Evolutionary conservation across 2,329 filamentous ascomycete genomes (phyloP), one percentile per base, ranked within the genome.

Genomic region (Diaporthe citri): DNA sequence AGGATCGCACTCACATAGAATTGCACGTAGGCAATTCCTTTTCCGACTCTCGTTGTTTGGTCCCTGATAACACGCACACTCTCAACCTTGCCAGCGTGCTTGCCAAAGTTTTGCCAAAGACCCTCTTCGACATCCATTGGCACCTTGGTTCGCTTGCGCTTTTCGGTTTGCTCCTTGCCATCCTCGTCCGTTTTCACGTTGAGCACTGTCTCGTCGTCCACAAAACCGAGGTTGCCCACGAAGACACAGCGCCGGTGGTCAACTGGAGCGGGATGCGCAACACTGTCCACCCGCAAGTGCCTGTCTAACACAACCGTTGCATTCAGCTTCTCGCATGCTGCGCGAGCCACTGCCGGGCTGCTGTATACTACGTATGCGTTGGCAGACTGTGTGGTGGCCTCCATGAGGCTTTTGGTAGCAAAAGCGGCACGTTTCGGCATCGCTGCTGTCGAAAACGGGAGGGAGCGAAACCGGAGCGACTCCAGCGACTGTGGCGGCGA

Each of bases 1-100:
- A 15, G 73, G 67, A 25, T 64, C 13, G 41, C 59, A 83, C 87
- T 86, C 80, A 92, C 91, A 81, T 93, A 91, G 85, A 99, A 99
- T 82, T 99, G 97, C 22, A 99, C 96, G 81, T 99, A 99, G 77
- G 97, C 97, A 81, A 99, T 95, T 6, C 97, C 97, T 83, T 99
- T 99, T 80, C 97, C 95, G 41, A 99, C 95, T 67, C 97, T 91
- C 10, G 97, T 99, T 78, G 94, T 93, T 77, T 94, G 88, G 81
- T 99, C 97, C 73, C 97, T 92, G 69, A 98, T 91, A 28, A 99
- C 95, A 46, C 97, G 94, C 48, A 99, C 97, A 81, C 93, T 97
- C 85, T 99, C 96, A 17, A 99, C 94, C 77, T 90, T 94, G 78
- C 96, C 96, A 76, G 90, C 92, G 71, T 89, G 83, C 82, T 93